A percentile compares a stretch with the other conserved stretches of the same genome.
Conservation (phyloP, 805 yeast genomes). For the Lachancea fermentati region DNA sequence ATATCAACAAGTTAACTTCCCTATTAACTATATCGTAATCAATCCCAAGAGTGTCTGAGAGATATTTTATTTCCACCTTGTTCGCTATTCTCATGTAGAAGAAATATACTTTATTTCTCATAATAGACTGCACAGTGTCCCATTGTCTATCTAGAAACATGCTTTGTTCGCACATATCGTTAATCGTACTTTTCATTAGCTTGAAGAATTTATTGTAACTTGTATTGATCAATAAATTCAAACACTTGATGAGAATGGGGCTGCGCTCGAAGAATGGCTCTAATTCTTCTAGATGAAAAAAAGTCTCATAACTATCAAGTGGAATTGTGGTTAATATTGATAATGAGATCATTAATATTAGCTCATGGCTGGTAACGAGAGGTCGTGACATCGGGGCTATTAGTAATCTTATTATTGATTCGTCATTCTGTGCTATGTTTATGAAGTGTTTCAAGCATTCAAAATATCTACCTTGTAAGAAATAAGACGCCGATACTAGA, state of each 20-base stretch:
- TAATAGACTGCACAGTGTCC: conserved; percentile 15
- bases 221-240: conserved; percentile 19
- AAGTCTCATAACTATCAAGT: conserved; percentile 24
- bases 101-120: conserved; percentile 26
- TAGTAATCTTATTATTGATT: not conserved
- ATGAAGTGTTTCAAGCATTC: conserved; percentile 20
- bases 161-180: conserved; percentile 13
- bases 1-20: conserved; percentile 19
- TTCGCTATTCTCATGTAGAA: conserved; percentile 27
- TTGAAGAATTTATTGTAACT: conserved; percentile 21
- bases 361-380: conserved; percentile 16
- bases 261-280: conserved; percentile 12
- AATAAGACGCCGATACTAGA: conserved; percentile 15
- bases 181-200: conserved; percentile 21
- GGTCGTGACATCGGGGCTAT: not conserved
- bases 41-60: conserved; percentile 21
- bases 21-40: conserved; percentile 12
- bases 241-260: conserved; percentile 13
- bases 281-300: conserved; percentile 18
- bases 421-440: conserved; percentile 14
- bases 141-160: conserved; percentile 18
- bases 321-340: conserved; percentile 25
- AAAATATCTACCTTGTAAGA: conserved; percentile 20
- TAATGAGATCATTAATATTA: conserved; percentile 20
- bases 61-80: conserved; percentile 19